A percentile compares a stretch with the other conserved stretches of the same genome.
Evolutionary conservation across 2,329 filamentous ascomycete species (phyloP).

Genomic region (Chaetomium sp.): DNA sequence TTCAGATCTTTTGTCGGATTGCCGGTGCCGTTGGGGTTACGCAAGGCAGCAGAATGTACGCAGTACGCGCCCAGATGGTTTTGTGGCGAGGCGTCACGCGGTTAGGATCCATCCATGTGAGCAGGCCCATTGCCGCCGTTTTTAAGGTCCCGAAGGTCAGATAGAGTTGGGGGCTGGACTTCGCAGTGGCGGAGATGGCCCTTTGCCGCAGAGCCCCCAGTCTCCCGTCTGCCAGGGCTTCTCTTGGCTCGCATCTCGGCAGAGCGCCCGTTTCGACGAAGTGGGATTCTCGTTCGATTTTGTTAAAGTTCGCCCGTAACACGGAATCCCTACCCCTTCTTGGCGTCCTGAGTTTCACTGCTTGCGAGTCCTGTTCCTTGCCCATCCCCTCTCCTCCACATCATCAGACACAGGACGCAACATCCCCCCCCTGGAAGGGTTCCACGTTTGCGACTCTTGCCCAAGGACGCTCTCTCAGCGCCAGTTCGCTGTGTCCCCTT

Average conservation of each 20-base stretch:
- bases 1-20: background rate
- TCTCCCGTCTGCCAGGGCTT: constrained; percentile 5
- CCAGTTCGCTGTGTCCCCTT: constrained; percentile 21
- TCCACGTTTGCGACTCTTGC: constrained; percentile 21
- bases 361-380: constrained; percentile 10
- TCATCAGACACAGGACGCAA: constrained; percentile 8
- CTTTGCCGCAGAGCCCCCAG: constrained; percentile 28
- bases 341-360: constrained; percentile 23
- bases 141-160: background rate
- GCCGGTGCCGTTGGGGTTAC: background rate
- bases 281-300: constrained; percentile 27
- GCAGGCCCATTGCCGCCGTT: background rate
- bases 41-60: background rate
- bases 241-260: constrained; percentile 10
- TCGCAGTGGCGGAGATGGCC: constrained; percentile 22
- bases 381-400: background rate
- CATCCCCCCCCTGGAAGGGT: constrained; percentile 22
- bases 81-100: background rate
- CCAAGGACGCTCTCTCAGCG: constrained; percentile 11
- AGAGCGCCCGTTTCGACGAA: constrained; percentile 25
- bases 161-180: background rate
- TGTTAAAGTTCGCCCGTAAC: constrained; percentile 8
- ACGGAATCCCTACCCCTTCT: constrained; percentile 16
- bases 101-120: background rate
- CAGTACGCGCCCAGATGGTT: background rate